These are phyloP conservation scores for Aureobasidium sp. DNA, from an alignment of 2,329 filamentous ascomycete species.

Conservation along the genomic window DNA sequence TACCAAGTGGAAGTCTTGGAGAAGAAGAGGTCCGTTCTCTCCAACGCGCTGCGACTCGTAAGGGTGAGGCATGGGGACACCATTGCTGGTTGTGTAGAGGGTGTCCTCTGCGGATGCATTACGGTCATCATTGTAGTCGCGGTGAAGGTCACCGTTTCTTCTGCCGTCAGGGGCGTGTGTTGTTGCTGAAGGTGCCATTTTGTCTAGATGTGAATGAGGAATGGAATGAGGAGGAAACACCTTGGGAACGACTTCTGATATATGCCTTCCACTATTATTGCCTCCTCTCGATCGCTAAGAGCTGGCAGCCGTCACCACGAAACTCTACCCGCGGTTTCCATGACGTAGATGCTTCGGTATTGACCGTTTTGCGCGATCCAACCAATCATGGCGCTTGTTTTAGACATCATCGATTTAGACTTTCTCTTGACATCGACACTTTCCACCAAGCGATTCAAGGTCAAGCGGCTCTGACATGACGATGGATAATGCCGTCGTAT, in stretches of 20 bases:
- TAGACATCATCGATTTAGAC: slow-evolving; percentile 1
- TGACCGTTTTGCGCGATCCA: background rate
- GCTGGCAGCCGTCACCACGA: background rate
- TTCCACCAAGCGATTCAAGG: background rate
- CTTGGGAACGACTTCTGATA: background rate
- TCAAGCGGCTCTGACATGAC: too few species aligned
- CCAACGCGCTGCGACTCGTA: slow-evolving; percentile 52
- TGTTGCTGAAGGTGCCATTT: slow-evolving; percentile 23
- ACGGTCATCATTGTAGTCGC: slow-evolving; percentile 41
- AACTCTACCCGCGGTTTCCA: background rate
- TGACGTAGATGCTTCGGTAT: background rate
- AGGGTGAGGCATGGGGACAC: slow-evolving; percentile 38
- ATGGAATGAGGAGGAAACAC: background rate
- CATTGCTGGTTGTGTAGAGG: slow-evolving; percentile 52
- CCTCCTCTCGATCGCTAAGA: background rate
- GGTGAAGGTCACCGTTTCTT: slow-evolving; percentile 33
- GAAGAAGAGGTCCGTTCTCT: slow-evolving; percentile 52
- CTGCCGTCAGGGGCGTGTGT: slow-evolving; percentile 24
- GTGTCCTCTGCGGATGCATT: slow-evolving; percentile 38
- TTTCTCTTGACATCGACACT: slow-evolving; percentile 4
- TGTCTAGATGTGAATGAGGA: slow-evolving; percentile 3
- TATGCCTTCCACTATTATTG: background rate
- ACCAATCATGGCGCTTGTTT: background rate
- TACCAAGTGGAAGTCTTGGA: slow-evolving; percentile 47
- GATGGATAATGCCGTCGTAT: background rate